Conservation (phyloP, 2,329 filamentous ascomycete genomes). For the Fusarium robinianum region DNA sequence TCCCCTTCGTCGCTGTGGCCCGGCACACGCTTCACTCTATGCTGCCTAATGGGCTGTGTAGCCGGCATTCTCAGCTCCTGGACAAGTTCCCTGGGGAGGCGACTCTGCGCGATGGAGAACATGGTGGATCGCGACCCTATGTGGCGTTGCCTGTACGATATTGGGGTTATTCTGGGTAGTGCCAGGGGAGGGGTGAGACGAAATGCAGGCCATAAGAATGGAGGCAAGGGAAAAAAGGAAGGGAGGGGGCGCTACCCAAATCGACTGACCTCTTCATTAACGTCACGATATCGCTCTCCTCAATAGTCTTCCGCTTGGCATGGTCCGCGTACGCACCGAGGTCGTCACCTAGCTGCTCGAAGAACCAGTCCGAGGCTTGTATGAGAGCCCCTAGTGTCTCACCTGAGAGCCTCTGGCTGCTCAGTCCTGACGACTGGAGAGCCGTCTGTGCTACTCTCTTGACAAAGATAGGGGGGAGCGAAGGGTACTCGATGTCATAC, state of each 20-base stretch:
- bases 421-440: conserved; percentile 66
- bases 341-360: conserved; percentile 84
- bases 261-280: conserved; percentile 77
- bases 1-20: conserved; percentile 43
- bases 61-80: conserved; percentile 78
- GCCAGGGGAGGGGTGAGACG: no score
- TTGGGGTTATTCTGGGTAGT: conserved; percentile 38
- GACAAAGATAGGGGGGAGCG: conserved; percentile 72
- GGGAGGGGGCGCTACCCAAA: conserved; percentile 31
- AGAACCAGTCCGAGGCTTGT: conserved; percentile 88
- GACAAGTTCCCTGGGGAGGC: conserved; percentile 80
- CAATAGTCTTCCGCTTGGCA: conserved; percentile 80
- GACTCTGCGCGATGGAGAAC: conserved; percentile 82
- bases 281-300: conserved; percentile 80
- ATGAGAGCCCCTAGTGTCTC: conserved; percentile 76
- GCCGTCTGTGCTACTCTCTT: conserved; percentile 75
- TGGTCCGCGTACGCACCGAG: conserved; percentile 79
- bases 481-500: conserved; percentile 75
- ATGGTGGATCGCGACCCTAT: conserved; percentile 71
- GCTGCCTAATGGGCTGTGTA: conserved; percentile 55
- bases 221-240: conserved; percentile 22
- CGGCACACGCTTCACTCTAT: conserved; percentile 42
- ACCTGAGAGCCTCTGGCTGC: conserved; percentile 70
- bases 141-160: conserved; percentile 71
- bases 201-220: no score